Evolutionary conservation across 2,329 filamentous ascomycete genomes (phyloP).

Genomic region (Hypocrella siamensis): DNA sequence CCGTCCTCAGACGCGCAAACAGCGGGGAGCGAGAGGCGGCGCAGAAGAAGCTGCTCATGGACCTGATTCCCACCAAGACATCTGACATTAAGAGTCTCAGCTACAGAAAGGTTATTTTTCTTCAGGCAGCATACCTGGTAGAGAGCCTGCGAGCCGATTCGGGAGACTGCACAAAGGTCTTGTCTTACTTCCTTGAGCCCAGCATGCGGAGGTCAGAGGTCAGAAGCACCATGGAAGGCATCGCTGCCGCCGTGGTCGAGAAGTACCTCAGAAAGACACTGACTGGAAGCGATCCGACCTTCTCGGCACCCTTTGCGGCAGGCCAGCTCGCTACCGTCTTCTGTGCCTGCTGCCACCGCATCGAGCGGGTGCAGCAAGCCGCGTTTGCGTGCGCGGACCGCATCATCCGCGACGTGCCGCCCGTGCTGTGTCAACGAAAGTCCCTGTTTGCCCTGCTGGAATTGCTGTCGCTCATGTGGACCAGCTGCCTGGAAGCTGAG

Average conservation of each 20-base stretch:
- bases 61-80: slow-evolving; percentile 60
- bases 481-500: slow-evolving; percentile 83
- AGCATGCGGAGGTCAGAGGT: slow-evolving; percentile 54
- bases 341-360: slow-evolving; percentile 81
- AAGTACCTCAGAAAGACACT: slow-evolving; percentile 67
- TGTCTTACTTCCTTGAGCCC: slow-evolving; percentile 90
- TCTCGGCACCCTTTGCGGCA: slow-evolving; percentile 85
- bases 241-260: slow-evolving; percentile 54
- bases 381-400: slow-evolving; percentile 71
- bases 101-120: slow-evolving; percentile 82
- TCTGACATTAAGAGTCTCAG: slow-evolving; percentile 67
- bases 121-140: slow-evolving; percentile 79
- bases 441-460: slow-evolving; percentile 90
- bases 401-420: slow-evolving; percentile 73
- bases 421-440: slow-evolving; percentile 74
- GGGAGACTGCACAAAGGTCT: slow-evolving; percentile 77
- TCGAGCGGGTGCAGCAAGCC: slow-evolving; percentile 78
- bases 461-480: slow-evolving; percentile 87
- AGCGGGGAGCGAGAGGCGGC: slow-evolving; percentile 60
- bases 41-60: slow-evolving; percentile 65
- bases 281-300: slow-evolving; percentile 53
- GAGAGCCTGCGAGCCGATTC: slow-evolving; percentile 75
- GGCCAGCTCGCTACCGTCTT: slow-evolving; percentile 76
- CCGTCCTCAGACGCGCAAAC: slow-evolving; percentile 75
- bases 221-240: slow-evolving; percentile 47